Evolutionary conservation across 768 basidiomycete species (phyloP).

Genomic region (Pleurotus sapidus): DNA sequence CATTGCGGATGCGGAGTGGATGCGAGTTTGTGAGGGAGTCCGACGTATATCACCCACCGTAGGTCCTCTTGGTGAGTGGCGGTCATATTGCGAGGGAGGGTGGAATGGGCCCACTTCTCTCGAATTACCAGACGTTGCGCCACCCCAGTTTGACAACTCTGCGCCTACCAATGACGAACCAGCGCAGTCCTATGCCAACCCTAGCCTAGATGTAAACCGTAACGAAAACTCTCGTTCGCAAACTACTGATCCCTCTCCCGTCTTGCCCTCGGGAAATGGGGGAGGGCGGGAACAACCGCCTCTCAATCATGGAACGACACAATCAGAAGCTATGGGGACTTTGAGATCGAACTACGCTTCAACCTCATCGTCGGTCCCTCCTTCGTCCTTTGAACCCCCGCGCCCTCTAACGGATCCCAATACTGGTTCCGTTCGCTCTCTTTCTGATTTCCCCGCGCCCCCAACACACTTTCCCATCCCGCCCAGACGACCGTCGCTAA

Average conservation of each 20-base stretch:
- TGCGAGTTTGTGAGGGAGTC: constrained; percentile 67
- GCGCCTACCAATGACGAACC: constrained; percentile 3
- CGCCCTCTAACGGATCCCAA: constrained; percentile 35
- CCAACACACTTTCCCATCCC: constrained; percentile 73
- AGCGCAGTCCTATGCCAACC: neutral
- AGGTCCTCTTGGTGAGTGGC: constrained; percentile 72
- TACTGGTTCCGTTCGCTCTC: constrained; percentile 58
- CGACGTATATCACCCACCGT: constrained; percentile 64
- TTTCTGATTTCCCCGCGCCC: constrained; percentile 72
- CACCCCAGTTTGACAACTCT: neutral
- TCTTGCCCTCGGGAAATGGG: neutral
- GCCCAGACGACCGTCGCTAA: constrained; percentile 28
- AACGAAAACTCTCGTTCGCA: neutral
- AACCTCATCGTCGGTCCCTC: constrained; percentile 33
- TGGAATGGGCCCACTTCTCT: constrained; percentile 56
- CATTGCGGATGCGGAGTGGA: constrained; percentile 80
- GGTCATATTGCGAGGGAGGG: constrained; percentile 70
- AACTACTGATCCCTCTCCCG: neutral
- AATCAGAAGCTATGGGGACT: neutral
- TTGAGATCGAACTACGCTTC: constrained; percentile 7
- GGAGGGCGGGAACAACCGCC: neutral
- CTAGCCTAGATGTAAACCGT: neutral
- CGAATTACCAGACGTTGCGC: constrained; percentile 34
- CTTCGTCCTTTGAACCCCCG: constrained; percentile 30
- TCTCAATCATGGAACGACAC: neutral